Percentiles rank a stretch among this genome's conserved stretches.
Evolutionary conservation across 2,329 filamentous ascomycete species (phyloP).

Genomic region (Nigrograna mackinnonii): DNA sequence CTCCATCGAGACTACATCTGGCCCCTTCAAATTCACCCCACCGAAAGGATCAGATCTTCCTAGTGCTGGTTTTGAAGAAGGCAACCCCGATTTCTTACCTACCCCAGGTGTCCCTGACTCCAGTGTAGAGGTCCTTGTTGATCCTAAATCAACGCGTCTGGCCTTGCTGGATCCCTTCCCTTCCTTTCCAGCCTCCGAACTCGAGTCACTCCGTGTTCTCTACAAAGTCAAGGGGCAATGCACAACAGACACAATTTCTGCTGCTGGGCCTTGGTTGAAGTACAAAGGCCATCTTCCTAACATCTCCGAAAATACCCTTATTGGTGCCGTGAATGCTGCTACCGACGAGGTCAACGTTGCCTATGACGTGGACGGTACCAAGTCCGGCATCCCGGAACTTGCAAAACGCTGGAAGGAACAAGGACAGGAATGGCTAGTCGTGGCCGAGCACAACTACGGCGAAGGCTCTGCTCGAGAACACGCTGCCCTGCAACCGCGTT

Average conservation of each 20-base stretch:
- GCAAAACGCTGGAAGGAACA: conserved; percentile 80
- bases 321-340: conserved; percentile 89
- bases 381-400: conserved; percentile 82
- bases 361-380: conserved; percentile 79
- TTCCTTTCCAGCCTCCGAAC: conserved; percentile 76
- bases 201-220: conserved; percentile 79
- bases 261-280: conserved; percentile 95
- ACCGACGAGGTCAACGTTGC: conserved; percentile 92
- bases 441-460: conserved; percentile 97
- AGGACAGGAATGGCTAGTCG: conserved; percentile 83
- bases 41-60: conserved; percentile 66
- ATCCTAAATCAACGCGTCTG: conserved; percentile 85
- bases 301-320: conserved; percentile 96
- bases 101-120: conserved; percentile 73
- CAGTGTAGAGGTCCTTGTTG: conserved; percentile 73
- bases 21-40: conserved; percentile 83
- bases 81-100: conserved; percentile 74
- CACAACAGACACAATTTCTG: conserved; percentile 98
- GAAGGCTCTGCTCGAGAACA: conserved; percentile 89
- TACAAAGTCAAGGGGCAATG: conserved; percentile 98
- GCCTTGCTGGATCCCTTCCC: conserved; percentile 89
- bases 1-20: conserved; percentile 76
- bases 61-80: conserved; percentile 77
- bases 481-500: conserved; percentile 87
- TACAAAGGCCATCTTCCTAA: conserved; percentile 99